phyloP scores from a whole-genome alignment of 2,329 filamentous ascomycete species.

The Tolypocladium inflatum region DNA sequence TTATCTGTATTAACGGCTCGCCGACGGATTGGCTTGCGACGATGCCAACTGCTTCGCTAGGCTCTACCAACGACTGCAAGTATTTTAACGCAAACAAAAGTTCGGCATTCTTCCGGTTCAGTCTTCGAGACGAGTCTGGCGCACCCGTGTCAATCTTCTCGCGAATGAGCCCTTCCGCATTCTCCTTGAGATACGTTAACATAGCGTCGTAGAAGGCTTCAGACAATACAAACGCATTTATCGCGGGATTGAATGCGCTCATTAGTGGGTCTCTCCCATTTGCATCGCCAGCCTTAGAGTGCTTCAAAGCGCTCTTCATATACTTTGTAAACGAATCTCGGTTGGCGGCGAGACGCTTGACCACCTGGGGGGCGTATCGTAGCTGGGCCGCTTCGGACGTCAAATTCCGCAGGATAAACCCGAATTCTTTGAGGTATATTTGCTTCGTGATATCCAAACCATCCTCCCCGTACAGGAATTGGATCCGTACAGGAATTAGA shows the following conservation, averaged over 20 bases:
- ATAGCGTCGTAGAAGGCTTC: conserved; percentile 71
- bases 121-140: conserved; percentile 14
- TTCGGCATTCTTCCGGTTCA: conserved; percentile 67
- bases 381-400: conserved; percentile 70
- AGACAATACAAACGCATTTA: conserved; percentile 75
- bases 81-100: conserved; percentile 87
- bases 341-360: conserved; percentile 36
- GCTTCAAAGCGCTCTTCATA: conserved; percentile 69
- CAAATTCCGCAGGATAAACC: conserved; percentile 81
- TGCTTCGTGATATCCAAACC: conserved; percentile 90
- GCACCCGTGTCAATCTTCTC: conserved; percentile 10
- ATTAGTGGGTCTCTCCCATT: conserved; percentile 70
- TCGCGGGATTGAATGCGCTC: conserved; percentile 63
- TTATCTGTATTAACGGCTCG: conserved; percentile 98
- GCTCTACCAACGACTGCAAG: conserved; percentile 81
- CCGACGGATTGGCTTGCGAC: conserved; percentile 94
- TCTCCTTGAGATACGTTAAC: conserved; percentile 69
- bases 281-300: conserved; percentile 44
- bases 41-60: conserved; percentile 92
- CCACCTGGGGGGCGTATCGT: conserved; percentile 47
- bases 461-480: conserved; percentile 95
- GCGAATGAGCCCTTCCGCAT: conserved; percentile 52
- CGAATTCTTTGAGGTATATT: conserved; percentile 82
- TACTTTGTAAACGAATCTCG: conserved; percentile 59
- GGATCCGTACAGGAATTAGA: too few relatives aligned